Conservation (phyloP, 768 basidiomycete species). For the Obba rivulosa region DNA sequence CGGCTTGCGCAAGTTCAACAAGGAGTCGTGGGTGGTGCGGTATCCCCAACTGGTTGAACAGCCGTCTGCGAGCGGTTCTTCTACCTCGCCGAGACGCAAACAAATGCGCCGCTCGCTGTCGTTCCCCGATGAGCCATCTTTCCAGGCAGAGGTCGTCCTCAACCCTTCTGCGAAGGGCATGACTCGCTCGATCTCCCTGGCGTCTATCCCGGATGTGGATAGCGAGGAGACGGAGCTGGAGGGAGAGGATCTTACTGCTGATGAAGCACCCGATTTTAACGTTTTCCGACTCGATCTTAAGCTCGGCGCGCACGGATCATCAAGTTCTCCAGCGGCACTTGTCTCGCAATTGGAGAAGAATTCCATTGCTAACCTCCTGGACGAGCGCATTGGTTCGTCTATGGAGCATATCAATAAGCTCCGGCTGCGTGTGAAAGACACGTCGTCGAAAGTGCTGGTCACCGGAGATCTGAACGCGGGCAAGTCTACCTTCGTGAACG, state of each 20-base stretch:
- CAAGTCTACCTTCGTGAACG: slow-evolving; percentile 98
- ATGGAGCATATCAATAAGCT: slow-evolving; percentile 80
- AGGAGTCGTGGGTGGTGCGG: slow-evolving; percentile 79
- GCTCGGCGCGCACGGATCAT: slow-evolving; percentile 69
- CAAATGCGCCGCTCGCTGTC: slow-evolving; percentile 64
- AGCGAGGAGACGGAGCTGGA: slow-evolving; percentile 28
- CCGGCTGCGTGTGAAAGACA: slow-evolving; percentile 82
- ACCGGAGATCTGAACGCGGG: slow-evolving; percentile 98
- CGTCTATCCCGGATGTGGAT: slow-evolving; percentile 43
- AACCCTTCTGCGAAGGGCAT: slow-evolving; percentile 43
- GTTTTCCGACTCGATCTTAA: slow-evolving; percentile 91
- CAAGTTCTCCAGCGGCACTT: slow-evolving; percentile 59
- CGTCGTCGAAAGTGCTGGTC: slow-evolving; percentile 92
- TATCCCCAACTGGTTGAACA: slow-evolving; percentile 74
- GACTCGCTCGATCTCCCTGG: slow-evolving; percentile 55
- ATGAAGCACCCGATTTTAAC: slow-evolving; percentile 61
- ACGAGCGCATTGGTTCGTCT: slow-evolving; percentile 73
- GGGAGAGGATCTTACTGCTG: slow-evolving; percentile 31
- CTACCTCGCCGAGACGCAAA: slow-evolving; percentile 33
- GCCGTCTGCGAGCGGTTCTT: slow-evolving; percentile 19
- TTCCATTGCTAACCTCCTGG: slow-evolving; percentile 88
- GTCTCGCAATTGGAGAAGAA: slow-evolving; percentile 90
- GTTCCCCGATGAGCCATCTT: slow-evolving; percentile 78
- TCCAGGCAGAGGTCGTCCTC: slow-evolving; percentile 61
- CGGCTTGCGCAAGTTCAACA: slow-evolving; percentile 77